Conservation (phyloP, 2,329 filamentous ascomycete genomes). For the Rhytidhysteron rufulum region DNA sequence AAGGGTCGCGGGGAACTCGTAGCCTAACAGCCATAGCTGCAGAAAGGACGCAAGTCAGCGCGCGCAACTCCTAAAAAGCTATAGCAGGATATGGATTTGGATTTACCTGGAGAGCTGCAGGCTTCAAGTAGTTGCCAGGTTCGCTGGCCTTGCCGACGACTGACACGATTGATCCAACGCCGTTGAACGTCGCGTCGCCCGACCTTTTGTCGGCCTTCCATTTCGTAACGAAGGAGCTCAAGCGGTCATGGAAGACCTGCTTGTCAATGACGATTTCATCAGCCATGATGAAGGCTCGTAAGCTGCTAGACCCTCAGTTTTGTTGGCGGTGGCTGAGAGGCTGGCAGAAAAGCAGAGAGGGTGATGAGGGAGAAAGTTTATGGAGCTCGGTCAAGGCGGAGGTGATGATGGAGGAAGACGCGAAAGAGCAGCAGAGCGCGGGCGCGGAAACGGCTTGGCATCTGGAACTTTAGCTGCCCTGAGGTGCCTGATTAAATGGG, state of each 20-base stretch:
- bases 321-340: conserved; percentile 12
- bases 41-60: conserved; percentile 14
- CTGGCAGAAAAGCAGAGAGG: conserved; percentile 10
- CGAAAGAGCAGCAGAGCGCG: conserved; percentile 13
- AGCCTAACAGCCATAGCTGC: conserved; percentile 96
- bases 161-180: conserved; percentile 80
- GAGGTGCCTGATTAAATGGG: no score
- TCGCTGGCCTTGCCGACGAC: conserved; percentile 90
- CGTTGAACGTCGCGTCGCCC: conserved; percentile 79
- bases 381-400: conserved; percentile 17
- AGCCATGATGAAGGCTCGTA: conserved; percentile 49
- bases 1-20: conserved; percentile 95
- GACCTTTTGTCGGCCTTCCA: conserved; percentile 96
- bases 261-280: conserved; percentile 88
- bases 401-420: conserved; percentile 14
- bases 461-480: no score
- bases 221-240: conserved; percentile 78
- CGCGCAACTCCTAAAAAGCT: no score
- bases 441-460: background rate
- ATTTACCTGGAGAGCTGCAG: conserved; percentile 90
- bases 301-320: conserved; percentile 13
- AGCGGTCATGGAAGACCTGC: conserved; percentile 87
- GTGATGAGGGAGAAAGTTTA: conserved; percentile 10
- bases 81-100: background rate
- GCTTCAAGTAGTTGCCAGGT: conserved; percentile 83